phyloP scores from a whole-genome alignment of 257 asterid genomes.

The Nicotiana tabacum region DNA sequence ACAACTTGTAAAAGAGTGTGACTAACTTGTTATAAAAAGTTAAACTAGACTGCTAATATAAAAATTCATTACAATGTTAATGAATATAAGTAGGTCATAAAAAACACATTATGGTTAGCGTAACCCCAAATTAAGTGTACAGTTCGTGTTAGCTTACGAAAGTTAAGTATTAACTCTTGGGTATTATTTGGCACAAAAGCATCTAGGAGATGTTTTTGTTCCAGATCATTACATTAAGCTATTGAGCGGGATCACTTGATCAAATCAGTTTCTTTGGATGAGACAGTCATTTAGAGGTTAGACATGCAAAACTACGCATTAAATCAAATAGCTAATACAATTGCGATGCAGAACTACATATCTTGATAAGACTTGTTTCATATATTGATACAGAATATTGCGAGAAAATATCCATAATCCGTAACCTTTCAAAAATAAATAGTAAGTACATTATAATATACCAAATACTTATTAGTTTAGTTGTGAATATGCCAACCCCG shows the following conservation, averaged over 20 bases:
- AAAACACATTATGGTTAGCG: too few species aligned
- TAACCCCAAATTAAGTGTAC: too few species aligned
- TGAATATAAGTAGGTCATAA: not conserved
- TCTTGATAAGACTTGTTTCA: too few species aligned
- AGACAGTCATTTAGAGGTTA: not conserved
- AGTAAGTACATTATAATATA: not conserved
- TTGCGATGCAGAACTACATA: too few species aligned
- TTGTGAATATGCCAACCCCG: slow-evolving; percentile 13
- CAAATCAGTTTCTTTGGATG: too few species aligned
- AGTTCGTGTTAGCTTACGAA: not conserved
- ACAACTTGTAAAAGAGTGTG: not conserved
- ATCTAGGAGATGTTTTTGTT: too few species aligned
- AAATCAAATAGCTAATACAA: too few species aligned
- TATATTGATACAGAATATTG: too few species aligned
- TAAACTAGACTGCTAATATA: not conserved
- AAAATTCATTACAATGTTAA: not conserved
- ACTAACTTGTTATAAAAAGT: not conserved
- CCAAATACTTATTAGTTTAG: not conserved
- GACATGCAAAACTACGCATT: not conserved
- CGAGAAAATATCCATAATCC: too few species aligned
- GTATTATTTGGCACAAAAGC: not conserved
- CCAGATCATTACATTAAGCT: not conserved
- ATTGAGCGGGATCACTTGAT: not conserved
- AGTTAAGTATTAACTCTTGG: too few species aligned
- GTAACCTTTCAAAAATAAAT: not conserved